Evolutionary conservation across 129 eudicot species (phyloP).

Genomic region (Scalesia atractyloides): DNA sequence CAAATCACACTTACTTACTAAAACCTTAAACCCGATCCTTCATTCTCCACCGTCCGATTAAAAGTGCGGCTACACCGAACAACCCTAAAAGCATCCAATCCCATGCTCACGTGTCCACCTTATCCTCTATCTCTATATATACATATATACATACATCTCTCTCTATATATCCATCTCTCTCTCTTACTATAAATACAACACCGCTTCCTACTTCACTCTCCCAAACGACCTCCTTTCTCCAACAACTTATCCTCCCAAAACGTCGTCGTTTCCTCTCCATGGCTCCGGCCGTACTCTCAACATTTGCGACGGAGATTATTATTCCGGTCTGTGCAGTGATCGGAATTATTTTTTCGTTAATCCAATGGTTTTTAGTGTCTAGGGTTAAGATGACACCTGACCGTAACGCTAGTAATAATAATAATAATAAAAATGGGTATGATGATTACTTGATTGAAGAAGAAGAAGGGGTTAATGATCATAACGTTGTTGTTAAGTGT

Average conservation of each 20-base stretch:
- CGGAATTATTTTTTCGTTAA: constrained; percentile 71
- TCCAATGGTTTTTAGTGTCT: constrained; percentile 81
- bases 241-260: neutral
- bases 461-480: constrained; percentile 75
- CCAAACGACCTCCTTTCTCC: neutral
- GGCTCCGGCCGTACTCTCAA: constrained; percentile 56
- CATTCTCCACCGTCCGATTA: constrained; percentile 22
- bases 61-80: constrained; percentile 31
- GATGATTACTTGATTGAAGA: constrained; percentile 78
- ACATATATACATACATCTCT: neutral
- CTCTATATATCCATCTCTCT: constrained; percentile 12
- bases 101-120: constrained; percentile 28
- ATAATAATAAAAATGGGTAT: constrained; percentile 52
- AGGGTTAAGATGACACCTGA: constrained; percentile 57
- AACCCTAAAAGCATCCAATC: constrained; percentile 11
- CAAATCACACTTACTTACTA: neutral
- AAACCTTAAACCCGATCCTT: neutral
- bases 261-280: constrained; percentile 19
- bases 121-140: constrained; percentile 34
- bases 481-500: constrained; percentile 60
- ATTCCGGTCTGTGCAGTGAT: constrained; percentile 78
- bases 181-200: constrained; percentile 26
- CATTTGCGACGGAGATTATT: constrained; percentile 63
- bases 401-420: constrained; percentile 15
- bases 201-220: constrained; percentile 9